Evolutionary conservation across 2,329 filamentous ascomycete genomes (phyloP), one percentile per base, ranked within the genome.

Genomic region (Teratosphaeria zuluensis): DNA sequence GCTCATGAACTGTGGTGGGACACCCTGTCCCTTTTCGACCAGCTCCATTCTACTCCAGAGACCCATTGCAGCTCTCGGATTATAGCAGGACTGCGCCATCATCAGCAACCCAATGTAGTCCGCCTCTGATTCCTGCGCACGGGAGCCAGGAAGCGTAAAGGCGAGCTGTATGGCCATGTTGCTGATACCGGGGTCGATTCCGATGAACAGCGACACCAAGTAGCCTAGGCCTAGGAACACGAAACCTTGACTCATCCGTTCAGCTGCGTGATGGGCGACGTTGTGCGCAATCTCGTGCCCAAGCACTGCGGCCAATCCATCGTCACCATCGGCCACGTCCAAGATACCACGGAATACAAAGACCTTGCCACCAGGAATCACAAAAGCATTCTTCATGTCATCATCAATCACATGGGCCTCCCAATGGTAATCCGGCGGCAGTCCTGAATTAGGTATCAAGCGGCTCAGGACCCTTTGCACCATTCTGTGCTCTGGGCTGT

Each of bases 241-340:
- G 5, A 70, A 66, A 1, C 70, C 69, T 53, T 74, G 73, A 53
- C 79, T 82, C 73, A 84, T 75, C 7, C 82, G 79, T 77, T 92
- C 89, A 19, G 80, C 84, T 6, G 80, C 75, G 68, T 90, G 87
- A 58, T 83, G 81, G 0, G 87, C 86, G 16, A 89, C 79, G 62
- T 86, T 88, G 69, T 92, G 89, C 19, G 88, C 87, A 61, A 92
- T 89, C 75, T 92, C 89, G 72, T 92, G 89, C 14, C 87, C 87
- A 14, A 92, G 77, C 2, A 92, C 87, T 1, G 88, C 84, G 4
- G 89, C 89, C 30, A 92, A 77, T 2, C 84, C 85, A 68, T 87
- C 82, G 58, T 90, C 87, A 65, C 77, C 84, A 56, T 78, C 70
- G 60, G 86, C 87, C 24, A 90, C 75, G n/a, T 80, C 79, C 57